Evolutionary conservation across 257 asterid species (phyloP).

Genomic region (Coffea eugenioides): DNA sequence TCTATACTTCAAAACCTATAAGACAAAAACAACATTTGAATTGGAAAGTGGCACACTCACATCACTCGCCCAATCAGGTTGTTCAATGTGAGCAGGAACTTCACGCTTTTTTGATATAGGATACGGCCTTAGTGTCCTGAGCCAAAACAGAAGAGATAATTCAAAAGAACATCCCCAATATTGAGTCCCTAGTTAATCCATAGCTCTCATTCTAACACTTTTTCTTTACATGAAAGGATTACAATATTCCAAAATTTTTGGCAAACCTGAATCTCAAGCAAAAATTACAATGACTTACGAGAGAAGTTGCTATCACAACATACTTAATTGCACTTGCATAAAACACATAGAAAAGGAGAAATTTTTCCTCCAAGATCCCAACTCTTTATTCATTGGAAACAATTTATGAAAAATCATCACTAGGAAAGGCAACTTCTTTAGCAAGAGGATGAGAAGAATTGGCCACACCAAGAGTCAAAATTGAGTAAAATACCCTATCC

Average conservation of each 20-base stretch:
- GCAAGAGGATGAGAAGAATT: neutral
- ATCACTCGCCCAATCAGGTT: constrained; percentile 94
- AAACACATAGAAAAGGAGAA: neutral
- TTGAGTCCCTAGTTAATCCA: neutral
- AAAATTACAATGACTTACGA: neutral
- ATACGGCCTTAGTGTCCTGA: constrained; percentile 70
- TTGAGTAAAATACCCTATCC: constrained; percentile 69
- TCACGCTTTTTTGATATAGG: constrained; percentile 71
- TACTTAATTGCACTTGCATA: neutral
- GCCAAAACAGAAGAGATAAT: constrained; percentile 9
- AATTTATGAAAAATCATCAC: neutral
- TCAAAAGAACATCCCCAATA: neutral
- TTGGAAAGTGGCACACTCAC: constrained; percentile 41
- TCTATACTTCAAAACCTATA: neutral
- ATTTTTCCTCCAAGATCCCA: neutral
- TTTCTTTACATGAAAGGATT: neutral
- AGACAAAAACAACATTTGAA: neutral
- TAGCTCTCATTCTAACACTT: neutral
- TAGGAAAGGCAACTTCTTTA: neutral
- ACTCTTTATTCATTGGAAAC: neutral
- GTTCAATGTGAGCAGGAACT: constrained; percentile 76
- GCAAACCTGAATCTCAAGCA: neutral
- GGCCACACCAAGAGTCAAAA: neutral
- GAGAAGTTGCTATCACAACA: neutral
- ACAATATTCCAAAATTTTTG: neutral